These are phyloP conservation scores for Xylaria grammica DNA, from an alignment of 495 filamentous ascomycete species.

Conservation along the genomic window DNA sequence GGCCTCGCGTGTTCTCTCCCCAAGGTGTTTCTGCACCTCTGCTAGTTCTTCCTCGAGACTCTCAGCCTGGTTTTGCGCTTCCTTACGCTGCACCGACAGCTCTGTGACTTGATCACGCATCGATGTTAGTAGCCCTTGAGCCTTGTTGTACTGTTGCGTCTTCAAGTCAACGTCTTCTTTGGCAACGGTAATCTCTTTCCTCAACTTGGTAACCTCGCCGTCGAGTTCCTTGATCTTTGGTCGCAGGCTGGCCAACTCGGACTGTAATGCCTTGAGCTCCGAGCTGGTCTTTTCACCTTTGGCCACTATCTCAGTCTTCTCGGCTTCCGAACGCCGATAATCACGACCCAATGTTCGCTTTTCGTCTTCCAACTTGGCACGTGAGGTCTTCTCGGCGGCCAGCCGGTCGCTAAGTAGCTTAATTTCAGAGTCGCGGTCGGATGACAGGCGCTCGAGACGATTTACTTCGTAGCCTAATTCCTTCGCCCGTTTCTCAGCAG, in stretches of 20 bases:
- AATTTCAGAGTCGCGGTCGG: constrained; percentile 78
- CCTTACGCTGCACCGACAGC: constrained; percentile 90
- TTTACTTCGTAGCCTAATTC: constrained; percentile 77
- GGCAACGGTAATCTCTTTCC: constrained; percentile 66
- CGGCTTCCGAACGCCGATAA: constrained; percentile 72
- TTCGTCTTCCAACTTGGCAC: constrained; percentile 77
- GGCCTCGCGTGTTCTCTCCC: constrained; percentile 88
- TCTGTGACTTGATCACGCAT: constrained; percentile 93
- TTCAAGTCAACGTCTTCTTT: constrained; percentile 84
- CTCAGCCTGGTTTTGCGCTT: constrained; percentile 79
- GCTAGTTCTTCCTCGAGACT: constrained; percentile 91
- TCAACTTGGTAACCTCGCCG: constrained; percentile 67
- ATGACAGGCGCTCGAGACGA: constrained; percentile 67
- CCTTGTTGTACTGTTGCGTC: constrained; percentile 80
- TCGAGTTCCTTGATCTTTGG: constrained; percentile 72
- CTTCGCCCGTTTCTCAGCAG: constrained; percentile 78
- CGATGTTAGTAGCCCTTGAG: constrained; percentile 82
- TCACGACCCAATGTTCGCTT: constrained; percentile 72
- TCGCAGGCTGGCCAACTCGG: constrained; percentile 69
- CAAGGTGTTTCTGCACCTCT: constrained; percentile 86
- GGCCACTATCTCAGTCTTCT: constrained; percentile 77
- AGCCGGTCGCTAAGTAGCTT: constrained; percentile 76
- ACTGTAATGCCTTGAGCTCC: constrained; percentile 72
- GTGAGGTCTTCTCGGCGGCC: constrained; percentile 71
- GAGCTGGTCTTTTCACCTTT: constrained; percentile 67